A percentile compares a stretch with the other conserved stretches of the same genome.
phyloP scores from a whole-genome alignment of 495 filamentous ascomycete species.

The Neurospora sublineolata region DNA sequence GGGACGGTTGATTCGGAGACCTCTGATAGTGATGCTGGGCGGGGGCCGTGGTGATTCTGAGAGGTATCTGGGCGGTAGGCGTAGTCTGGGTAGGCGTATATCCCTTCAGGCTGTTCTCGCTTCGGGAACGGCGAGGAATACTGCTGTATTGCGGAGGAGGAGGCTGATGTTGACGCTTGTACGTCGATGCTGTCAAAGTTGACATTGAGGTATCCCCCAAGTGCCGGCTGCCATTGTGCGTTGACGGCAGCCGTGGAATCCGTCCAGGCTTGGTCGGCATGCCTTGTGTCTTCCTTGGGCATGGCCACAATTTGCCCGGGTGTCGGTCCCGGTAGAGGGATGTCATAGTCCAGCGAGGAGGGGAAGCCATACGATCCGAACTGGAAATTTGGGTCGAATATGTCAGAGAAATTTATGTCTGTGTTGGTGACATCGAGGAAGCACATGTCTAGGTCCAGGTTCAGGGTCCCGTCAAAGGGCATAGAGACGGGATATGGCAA shows the following conservation, averaged over 20 bases:
- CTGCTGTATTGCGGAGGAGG: neutral
- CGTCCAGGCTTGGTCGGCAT: neutral
- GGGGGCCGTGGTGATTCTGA: neutral
- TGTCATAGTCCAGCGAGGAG: neutral
- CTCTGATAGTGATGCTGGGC: neutral
- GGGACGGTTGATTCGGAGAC: neutral
- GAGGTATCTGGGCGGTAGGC: neutral
- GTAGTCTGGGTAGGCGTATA: neutral
- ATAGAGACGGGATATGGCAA: neutral
- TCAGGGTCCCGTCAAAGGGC: slow-evolving; percentile 13
- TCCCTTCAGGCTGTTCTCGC: neutral
- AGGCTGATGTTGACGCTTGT: neutral
- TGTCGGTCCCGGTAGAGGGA: neutral
- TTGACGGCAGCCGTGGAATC: neutral
- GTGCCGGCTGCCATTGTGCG: neutral
- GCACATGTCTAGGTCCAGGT: slow-evolving; percentile 22
- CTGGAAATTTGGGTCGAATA: slow-evolving; percentile 10
- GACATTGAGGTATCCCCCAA: neutral
- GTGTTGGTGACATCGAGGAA: slow-evolving; percentile 21
- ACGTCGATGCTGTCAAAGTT: neutral
- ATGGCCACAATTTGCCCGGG: neutral
- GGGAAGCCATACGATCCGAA: neutral
- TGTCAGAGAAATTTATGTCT: slow-evolving; percentile 22
- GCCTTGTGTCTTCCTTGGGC: neutral
- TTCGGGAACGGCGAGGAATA: neutral